phyloP scores from a whole-genome alignment of 2,329 filamentous ascomycete genomes.

The Hypocreales sp. region DNA sequence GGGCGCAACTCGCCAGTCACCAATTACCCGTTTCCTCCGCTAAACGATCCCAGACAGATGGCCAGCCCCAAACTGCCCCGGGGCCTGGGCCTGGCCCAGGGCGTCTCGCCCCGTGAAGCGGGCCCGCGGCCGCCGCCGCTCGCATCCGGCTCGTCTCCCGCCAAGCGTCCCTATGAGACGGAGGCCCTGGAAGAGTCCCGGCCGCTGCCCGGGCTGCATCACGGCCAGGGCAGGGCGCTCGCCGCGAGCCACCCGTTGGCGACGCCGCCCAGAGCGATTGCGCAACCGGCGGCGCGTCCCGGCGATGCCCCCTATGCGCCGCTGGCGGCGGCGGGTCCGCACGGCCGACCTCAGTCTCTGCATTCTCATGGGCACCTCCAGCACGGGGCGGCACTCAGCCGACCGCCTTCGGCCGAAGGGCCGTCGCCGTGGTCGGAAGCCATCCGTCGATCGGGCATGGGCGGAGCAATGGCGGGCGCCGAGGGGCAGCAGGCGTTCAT shows the following conservation, averaged over 20 bases:
- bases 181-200: constrained; percentile 12
- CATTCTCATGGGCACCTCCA: constrained; percentile 9
- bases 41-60: constrained; percentile 13
- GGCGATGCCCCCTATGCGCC: constrained; percentile 10
- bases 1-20: constrained; percentile 16
- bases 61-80: constrained; percentile 17
- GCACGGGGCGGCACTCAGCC: constrained; percentile 7
- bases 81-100: constrained; percentile 13
- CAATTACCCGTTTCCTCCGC: constrained; percentile 14
- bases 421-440: constrained; percentile 16
- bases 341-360: constrained; percentile 5
- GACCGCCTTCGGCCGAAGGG: constrained; percentile 10
- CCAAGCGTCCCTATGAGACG: constrained; percentile 17
- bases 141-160: constrained; percentile 10
- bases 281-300: constrained; percentile 17
- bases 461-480: constrained; percentile 9
- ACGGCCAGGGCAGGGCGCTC: constrained; percentile 9
- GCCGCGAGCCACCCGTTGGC: constrained; percentile 8
- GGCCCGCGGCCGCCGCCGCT: constrained; percentile 9
- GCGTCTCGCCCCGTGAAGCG: constrained; percentile 7
- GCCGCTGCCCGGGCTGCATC: constrained; percentile 11
- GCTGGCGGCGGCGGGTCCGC: constrained; percentile 6
- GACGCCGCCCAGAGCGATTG: constrained; percentile 16
- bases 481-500: constrained; percentile 23
- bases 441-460: constrained; percentile 14